Percentiles rank a stretch among this genome's conserved stretches.
Evolutionary conservation across 345 rosid species (phyloP).

Genomic region (Eucalyptus cloeziana): DNA sequence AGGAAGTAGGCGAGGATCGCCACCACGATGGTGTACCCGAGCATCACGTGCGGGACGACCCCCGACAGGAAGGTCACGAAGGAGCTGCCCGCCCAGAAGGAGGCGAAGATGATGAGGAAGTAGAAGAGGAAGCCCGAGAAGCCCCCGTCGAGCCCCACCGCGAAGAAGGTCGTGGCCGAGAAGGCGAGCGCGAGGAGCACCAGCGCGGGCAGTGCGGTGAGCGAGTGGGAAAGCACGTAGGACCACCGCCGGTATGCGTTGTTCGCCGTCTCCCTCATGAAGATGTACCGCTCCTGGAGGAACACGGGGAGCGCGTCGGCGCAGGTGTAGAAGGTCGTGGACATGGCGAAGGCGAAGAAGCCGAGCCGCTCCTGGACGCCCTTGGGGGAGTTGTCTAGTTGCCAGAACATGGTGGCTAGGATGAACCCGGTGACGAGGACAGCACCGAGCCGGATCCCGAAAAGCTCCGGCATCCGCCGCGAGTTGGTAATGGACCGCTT

Average conservation of each 20-base stretch:
- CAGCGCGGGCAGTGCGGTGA: slow-evolving; percentile 42
- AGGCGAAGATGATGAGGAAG: slow-evolving; percentile 54
- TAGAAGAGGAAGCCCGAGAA: slow-evolving; percentile 58
- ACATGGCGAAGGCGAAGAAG: slow-evolving; percentile 89
- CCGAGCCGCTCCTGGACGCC: slow-evolving; percentile 87
- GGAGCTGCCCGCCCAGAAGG: slow-evolving; percentile 93
- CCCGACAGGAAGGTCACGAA: slow-evolving; percentile 92
- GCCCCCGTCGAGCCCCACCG: slow-evolving; percentile 87
- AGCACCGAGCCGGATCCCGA: slow-evolving; percentile 65
- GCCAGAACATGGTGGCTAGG: slow-evolving; percentile 84
- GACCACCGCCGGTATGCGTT: slow-evolving; percentile 85
- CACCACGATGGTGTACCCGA: slow-evolving; percentile 86
- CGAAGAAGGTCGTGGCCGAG: slow-evolving; percentile 65
- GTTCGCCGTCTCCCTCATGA: slow-evolving; percentile 93
- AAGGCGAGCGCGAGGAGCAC: slow-evolving; percentile 61
- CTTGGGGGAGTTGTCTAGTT: slow-evolving; percentile 73
- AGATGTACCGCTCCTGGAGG: slow-evolving; percentile 89
- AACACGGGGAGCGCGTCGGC: slow-evolving; percentile 91
- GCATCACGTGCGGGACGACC: slow-evolving; percentile 82
- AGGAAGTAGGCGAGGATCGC: slow-evolving; percentile 85
- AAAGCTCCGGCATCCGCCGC: slow-evolving; percentile 60
- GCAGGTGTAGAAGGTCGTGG: slow-evolving; percentile 92
- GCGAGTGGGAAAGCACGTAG: slow-evolving; percentile 68
- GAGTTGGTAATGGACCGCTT: slow-evolving; percentile 59
- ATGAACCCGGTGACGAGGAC: slow-evolving; percentile 81